phyloP scores from a whole-genome alignment of 176 grass and related monocot genomes.

The Raddia guianensis region DNA sequence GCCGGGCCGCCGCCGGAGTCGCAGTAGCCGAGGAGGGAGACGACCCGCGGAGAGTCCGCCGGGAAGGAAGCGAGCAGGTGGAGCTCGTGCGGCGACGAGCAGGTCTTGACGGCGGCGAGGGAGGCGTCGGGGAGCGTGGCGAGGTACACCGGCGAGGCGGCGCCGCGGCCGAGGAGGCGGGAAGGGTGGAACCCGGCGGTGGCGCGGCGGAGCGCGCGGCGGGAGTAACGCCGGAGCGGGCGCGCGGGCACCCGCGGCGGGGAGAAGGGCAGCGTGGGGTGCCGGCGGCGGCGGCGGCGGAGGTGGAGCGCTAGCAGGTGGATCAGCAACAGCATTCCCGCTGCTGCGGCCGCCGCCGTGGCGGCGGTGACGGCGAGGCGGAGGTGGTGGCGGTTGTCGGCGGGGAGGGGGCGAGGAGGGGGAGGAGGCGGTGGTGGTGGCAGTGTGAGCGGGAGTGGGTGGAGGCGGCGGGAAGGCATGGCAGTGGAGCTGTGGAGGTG shows the following conservation, averaged over 20 bases:
- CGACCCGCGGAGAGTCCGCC: slow-evolving; percentile 45
- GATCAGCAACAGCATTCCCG: neutral
- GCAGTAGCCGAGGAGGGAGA: slow-evolving; percentile 58
- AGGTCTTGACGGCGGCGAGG: slow-evolving; percentile 51
- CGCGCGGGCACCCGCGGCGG: slow-evolving; percentile 11
- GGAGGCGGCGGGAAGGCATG: slow-evolving; percentile 42
- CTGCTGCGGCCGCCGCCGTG: neutral
- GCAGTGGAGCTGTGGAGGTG: neutral
- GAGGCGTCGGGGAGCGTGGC: slow-evolving; percentile 56
- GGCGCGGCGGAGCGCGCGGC: slow-evolving; percentile 43
- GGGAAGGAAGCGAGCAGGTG: slow-evolving; percentile 32
- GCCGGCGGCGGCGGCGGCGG: neutral
- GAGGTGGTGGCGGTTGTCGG: neutral
- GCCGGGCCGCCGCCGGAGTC: neutral
- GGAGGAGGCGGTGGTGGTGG: neutral
- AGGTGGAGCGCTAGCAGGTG: slow-evolving; percentile 9
- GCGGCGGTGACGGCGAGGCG: slow-evolving; percentile 14
- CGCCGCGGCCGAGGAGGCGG: slow-evolving; percentile 69
- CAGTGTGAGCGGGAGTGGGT: neutral
- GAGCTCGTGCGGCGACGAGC: slow-evolving; percentile 57
- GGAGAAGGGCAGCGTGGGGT: slow-evolving; percentile 21
- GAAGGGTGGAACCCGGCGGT: slow-evolving; percentile 61
- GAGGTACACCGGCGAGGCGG: slow-evolving; percentile 65
- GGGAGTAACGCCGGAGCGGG: slow-evolving; percentile 32
- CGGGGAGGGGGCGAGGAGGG: neutral